These are phyloP conservation scores for Cercospora sp. DNA, from an alignment of 2,329 filamentous ascomycete species.

Conservation along the genomic window DNA sequence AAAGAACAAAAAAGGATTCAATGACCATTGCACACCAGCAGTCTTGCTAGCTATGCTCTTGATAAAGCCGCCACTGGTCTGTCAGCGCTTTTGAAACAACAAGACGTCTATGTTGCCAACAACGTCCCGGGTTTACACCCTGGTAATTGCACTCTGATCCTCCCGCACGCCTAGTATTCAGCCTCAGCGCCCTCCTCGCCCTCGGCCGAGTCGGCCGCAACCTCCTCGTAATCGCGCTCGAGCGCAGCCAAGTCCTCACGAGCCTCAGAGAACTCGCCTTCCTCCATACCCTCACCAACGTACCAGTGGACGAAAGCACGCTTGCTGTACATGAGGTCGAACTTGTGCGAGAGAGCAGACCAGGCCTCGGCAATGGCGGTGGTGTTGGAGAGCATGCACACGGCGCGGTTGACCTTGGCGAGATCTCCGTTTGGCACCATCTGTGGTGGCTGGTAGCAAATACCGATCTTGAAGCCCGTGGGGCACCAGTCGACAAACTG, in stretches of 20 bases:
- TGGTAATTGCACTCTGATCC: neutral
- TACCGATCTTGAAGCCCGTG: slow-evolving; percentile 99
- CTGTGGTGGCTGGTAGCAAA: slow-evolving; percentile 98
- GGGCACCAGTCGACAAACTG: slow-evolving; percentile 99
- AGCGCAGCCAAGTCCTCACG: slow-evolving; percentile 97
- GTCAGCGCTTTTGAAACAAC: slow-evolving; percentile 8
- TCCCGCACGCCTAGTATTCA: slow-evolving; percentile 73
- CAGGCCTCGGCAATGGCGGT: slow-evolving; percentile 98
- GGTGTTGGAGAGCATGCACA: slow-evolving; percentile 99
- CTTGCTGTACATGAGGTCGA: slow-evolving; percentile 99
- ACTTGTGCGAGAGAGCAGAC: slow-evolving; percentile 95
- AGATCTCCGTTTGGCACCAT: slow-evolving; percentile 96
- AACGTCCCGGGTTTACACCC: neutral
- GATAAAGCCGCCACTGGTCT: slow-evolving; percentile 11
- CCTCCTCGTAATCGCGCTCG: slow-evolving; percentile 98
- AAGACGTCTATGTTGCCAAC: slow-evolving; percentile 12
- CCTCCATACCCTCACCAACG: slow-evolving; percentile 99
- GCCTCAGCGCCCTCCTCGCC: slow-evolving; percentile 81
- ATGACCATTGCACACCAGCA: slow-evolving; percentile 16
- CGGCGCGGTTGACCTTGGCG: slow-evolving; percentile 95
- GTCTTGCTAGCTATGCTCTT: slow-evolving; percentile 19
- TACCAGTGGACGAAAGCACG: slow-evolving; percentile 99
- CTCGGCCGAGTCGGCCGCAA: slow-evolving; percentile 89
- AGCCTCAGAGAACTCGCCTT: slow-evolving; percentile 98
- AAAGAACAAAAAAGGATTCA: slow-evolving; percentile 19